Base-by-base conservation (phyloP, 371 early-diverging fungal genomes). In the Mucor sp. region DNA sequence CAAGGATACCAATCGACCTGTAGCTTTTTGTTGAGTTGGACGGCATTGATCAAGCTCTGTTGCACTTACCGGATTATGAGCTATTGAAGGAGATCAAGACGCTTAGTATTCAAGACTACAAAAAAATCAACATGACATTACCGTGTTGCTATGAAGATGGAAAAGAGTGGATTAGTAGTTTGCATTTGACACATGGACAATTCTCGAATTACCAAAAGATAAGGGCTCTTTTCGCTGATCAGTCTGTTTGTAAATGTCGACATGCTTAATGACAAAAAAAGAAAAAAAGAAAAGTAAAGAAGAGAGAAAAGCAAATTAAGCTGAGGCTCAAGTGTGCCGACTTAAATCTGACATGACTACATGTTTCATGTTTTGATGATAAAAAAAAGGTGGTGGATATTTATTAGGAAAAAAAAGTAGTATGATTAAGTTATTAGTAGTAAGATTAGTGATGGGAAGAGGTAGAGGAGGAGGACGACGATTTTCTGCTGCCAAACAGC, bases 1-100 rank as follows among this genome's bases (percentile, higher is more conserved):
- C 91, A 91, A 30, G 91, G 89, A 75, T 80, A 88, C 91, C 91
- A 91, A 69, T 91, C 87, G 12, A 91, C 89, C 71, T 83, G 27
- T 35, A 6, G 9, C 14, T 21, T 7, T 30, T 15, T 15, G 11
- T 50, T 25, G 50, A 50, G 21, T 19, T 50, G 9, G 1, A 8
- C 14, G 14, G 37, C 37, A 37, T 25, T 50, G 12, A 47, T 4
- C 6, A 21, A 28, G 11, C 7, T 8, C 19, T 17, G 3, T 28
- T 39, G n/a, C 21, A 58, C 70, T 53, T 72, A 81, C 83, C 12
- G 83, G 83, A 60, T 82, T 82, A 60, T 82, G 80, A 21, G 83
- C 83, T 83, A 62, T 47, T 21, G 35, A 63, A n/a, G 9, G 32
- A 30, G 7, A 57, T 30, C 15, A 55, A 21, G 32, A 27, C 6